phyloP scores from a whole-genome alignment of 2,329 filamentous ascomycete species.

The Alternaria hordeiaustralica region DNA sequence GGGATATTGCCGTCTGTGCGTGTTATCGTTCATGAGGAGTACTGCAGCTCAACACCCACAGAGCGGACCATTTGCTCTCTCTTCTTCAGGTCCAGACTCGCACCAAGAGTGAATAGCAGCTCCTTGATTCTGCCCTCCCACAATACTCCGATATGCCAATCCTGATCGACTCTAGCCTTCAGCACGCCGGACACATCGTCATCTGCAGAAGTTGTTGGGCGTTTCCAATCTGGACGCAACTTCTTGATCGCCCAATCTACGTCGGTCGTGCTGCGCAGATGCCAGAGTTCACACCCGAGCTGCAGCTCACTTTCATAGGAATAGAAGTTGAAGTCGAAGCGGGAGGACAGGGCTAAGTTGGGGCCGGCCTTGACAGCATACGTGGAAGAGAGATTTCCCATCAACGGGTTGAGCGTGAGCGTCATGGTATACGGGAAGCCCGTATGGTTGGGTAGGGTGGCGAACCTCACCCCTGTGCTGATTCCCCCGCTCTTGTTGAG shows the following conservation, averaged over 20 bases:
- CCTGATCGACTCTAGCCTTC: constrained; percentile 89
- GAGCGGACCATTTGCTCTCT: constrained; percentile 78
- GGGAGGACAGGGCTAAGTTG: constrained; percentile 83
- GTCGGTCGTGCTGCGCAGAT: constrained; percentile 57
- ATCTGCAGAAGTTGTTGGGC: constrained; percentile 48
- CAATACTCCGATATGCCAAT: constrained; percentile 80
- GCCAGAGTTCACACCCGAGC: constrained; percentile 92
- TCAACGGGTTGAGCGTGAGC: constrained; percentile 88
- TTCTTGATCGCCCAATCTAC: constrained; percentile 55
- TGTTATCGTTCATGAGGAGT: constrained; percentile 69
- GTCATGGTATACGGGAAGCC: constrained; percentile 95
- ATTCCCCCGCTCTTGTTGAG: constrained; percentile 93
- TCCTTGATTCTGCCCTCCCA: constrained; percentile 97
- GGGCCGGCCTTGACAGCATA: constrained; percentile 89
- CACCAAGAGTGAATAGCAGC: constrained; percentile 87
- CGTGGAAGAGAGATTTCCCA: constrained; percentile 89
- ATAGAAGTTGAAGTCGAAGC: constrained; percentile 97
- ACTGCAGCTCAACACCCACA: constrained; percentile 80
- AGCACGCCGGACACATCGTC: constrained; percentile 83
- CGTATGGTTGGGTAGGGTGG: constrained; percentile 78
- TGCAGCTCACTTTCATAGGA: constrained; percentile 96
- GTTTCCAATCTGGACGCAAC: constrained; percentile 52
- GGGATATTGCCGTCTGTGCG: constrained; percentile 7
- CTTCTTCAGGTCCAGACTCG: constrained; percentile 79
- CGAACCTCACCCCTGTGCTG: constrained; percentile 86